Base-by-base conservation (phyloP, 2,329 filamentous ascomycete species). In the Zymoseptoria crescenta region DNA sequence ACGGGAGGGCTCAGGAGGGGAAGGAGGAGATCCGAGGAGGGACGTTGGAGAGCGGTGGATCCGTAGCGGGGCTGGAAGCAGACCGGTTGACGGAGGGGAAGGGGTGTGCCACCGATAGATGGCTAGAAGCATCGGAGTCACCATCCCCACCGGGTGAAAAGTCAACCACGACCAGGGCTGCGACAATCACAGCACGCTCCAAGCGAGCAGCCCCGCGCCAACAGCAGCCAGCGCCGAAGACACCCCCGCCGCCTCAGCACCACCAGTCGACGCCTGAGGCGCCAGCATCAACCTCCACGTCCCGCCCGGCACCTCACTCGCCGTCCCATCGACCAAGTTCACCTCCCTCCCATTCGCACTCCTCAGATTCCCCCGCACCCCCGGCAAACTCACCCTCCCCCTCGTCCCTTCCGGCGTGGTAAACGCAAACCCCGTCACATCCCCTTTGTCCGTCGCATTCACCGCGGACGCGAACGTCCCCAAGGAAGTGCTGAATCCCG, bases 401-500 rank as follows among this genome's bases (percentile, higher is more conserved):
- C 16, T 62, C 24, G 73, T 75, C 0, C 69, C 70, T 6, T 20
- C 28, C 3, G 73, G 74, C 13, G 70, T 69, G 48, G 45, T 59
- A 62, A 66, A 74, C 35, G 16, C 56, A 30, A 67, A 59, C 24
- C 58, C 65, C 24, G 56, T 63, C 7, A 58, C 29, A 29, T 49
- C 49, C 8, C 68, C 62, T 27, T 59, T 49, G n/a, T 56, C 59
- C n/a, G 56, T 63, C 8, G 65, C 61, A 57, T 69, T 67, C 63
- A 73, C 74, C 41, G 67, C 65, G 1, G 70, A 71, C 10, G 69
- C 58, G 61, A 77, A 80, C 57, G 68, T 73, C 0, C 79, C 79
- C 30, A 80, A 61, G n/a, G 60, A 61, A 1, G 79, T 81, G 30
- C 67, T 71, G 56, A 81, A 81, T 0, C 78, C 79, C 1, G 73